A percentile compares a stretch with the other conserved stretches of the same genome.
Conservation (phyloP, 345 rosid genomes). For the Eutrema yunnanense region DNA sequence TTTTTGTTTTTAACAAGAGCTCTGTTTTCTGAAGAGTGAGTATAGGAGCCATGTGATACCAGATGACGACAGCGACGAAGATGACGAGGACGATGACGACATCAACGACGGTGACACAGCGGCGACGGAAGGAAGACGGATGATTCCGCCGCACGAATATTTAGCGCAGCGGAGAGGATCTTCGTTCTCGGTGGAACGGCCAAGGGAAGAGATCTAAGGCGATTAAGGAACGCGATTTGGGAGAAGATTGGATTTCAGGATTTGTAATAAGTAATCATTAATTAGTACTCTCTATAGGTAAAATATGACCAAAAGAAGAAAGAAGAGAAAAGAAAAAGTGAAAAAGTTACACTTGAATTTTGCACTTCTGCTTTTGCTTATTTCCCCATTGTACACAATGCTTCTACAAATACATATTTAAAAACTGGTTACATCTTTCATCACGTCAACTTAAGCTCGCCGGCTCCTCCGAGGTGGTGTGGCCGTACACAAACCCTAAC, state of each 20-base stretch:
- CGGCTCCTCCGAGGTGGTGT: slow-evolving; percentile 45
- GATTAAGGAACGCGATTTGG: slow-evolving; percentile 61
- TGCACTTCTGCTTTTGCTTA: slow-evolving; percentile 10
- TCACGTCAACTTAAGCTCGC: slow-evolving; percentile 63
- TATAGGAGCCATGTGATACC: slow-evolving; percentile 29
- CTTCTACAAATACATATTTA: not conserved
- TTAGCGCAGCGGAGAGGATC: slow-evolving; percentile 52
- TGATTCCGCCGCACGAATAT: slow-evolving; percentile 57
- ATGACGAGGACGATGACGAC: slow-evolving; percentile 13
- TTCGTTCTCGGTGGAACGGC: slow-evolving; percentile 48
- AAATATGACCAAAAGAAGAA: not conserved
- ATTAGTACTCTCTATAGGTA: not conserved
- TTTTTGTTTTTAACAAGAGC: not conserved
- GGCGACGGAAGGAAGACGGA: not conserved
- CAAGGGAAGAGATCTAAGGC: slow-evolving; percentile 55
- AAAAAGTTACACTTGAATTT: too few species aligned
- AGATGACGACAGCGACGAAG: slow-evolving; percentile 28
- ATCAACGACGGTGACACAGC: not conserved
- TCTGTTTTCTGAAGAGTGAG: slow-evolving; percentile 33
- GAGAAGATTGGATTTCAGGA: slow-evolving; percentile 57
- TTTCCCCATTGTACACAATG: slow-evolving; percentile 9
- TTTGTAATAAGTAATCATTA: not conserved
- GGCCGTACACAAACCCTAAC: slow-evolving; percentile 86
- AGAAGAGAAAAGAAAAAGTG: too few species aligned
- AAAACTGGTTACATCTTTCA: not conserved